Base-by-base conservation (phyloP, 345 rosid species). In the Streptanthus diversifolius region DNA sequence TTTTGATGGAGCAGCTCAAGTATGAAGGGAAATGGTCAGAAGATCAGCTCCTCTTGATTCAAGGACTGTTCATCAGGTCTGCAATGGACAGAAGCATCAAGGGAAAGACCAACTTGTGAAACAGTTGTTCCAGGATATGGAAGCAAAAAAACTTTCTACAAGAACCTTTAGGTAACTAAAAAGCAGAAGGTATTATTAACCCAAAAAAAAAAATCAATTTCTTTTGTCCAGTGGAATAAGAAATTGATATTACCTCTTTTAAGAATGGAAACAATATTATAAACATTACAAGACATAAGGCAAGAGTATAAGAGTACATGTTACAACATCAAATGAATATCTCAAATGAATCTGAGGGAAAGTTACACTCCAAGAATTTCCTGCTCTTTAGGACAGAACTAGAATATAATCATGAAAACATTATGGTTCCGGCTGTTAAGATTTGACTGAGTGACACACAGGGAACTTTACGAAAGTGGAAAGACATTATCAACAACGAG, bases 1-100 rank as follows among this genome's bases (percentile, higher is more conserved):
- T 77, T 83, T 80, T 55, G 93, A 86, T 60, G 91, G 88, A 72
- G 97, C 92, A 43, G 81, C 71, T 5, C 73, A 78, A 60, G 85
- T 93, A 52, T 59, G 86, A 8, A 64, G 58, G 62, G 92, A 90
- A 73, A 89, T 93, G 92, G 53, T 79, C 27, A 66, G 72, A 45
- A 83, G 86, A 68, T 82, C 80, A 55, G 52, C 85, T 72, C 53
- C 72, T 76, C 88, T 88, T 48, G 77, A 73, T 68, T 63, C 82
- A 36, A 72, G 40, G 64, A 70, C 74, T 64, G 55, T 87, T 47
- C 68, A 71, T 3, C 75, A 83, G 63, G 73, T 90, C 66, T 75
- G 73, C 45, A 33, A 55, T 70, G 91, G 92, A 60, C 86, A 90
- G 35, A 25, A 79, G 58, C 78, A 18, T 44, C 65, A 73, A 48